Base-by-base conservation (phyloP, 129 eudicot species). In the Cynara cardunculus region DNA sequence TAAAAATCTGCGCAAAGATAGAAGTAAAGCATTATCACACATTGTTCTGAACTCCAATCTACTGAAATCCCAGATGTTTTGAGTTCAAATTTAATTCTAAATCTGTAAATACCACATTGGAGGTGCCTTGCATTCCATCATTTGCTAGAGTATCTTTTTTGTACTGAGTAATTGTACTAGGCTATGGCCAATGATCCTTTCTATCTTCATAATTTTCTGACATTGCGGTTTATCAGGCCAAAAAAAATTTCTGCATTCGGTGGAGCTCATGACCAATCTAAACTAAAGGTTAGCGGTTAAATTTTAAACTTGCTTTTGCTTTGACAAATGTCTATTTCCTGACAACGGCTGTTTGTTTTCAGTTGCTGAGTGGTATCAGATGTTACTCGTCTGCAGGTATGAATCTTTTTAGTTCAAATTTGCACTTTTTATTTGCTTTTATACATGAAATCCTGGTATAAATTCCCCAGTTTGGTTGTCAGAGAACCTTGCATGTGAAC, bases 301-400 rank as follows among this genome's bases (percentile, higher is more conserved):
- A 77, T 44, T 24, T 25, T 35, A n/a, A 24, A 65, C 49, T 76
- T 66, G 7, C 3, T 30, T 77, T 71, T 61, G 25, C 19, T 53
- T 83, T 72, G 69, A 76, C 70, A 49, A 25, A 67, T 66, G 28
- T 78, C 37, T 59, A 46, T 62, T 49, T 61, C 68, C 77, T 85
- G 62, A 85, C 71, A 9, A 6, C 56, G 19, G 30, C 79, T 74
- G 73, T 78, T 44, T 26, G 75, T 70, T 87, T 81, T 75, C 96
- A 93, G 96, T 81, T 87, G 78, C 88, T 69, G 78, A 74, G 34
- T 69, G 85, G 95, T 64, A 46, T 90, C 39, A 86, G 98, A 73
- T 81, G 79, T 83, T 91, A 79, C 86, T 94, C 98, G 19, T 94
- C 98, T 64, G 82, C 91, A 79, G 98, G 98, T 94, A 73, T 34